A percentile compares a stretch with the other conserved stretches of the same genome.
Conservation (phyloP, 768 basidiomycete species). For the Tephrocybe sp. region DNA sequence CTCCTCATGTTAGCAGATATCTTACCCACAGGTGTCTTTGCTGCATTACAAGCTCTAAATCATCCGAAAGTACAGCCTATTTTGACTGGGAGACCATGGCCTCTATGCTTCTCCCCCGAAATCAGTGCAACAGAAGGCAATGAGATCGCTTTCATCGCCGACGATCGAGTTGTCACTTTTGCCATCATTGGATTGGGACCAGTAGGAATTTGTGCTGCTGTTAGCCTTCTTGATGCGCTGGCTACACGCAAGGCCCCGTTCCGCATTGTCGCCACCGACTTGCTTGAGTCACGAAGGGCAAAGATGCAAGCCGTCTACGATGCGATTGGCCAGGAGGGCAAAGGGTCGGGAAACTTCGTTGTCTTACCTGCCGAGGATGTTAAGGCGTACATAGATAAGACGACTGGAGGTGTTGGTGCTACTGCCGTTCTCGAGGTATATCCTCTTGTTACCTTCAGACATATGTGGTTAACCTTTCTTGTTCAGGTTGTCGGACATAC, state of each 20-base stretch:
- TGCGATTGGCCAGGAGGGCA: conserved; percentile 42
- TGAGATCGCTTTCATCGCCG: conserved; percentile 33
- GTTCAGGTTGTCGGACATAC: conserved; percentile 77
- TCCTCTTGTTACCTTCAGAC: no score
- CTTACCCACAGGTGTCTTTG: conserved; percentile 77
- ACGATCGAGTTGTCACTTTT: conserved; percentile 55
- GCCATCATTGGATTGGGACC: conserved; percentile 77
- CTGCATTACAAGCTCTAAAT: conserved; percentile 65
- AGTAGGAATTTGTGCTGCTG: conserved; percentile 68
- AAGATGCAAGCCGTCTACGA: conserved; percentile 60
- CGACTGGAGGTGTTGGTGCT: conserved; percentile 59
- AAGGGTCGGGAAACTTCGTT: conserved; percentile 46
- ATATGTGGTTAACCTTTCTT: not conserved
- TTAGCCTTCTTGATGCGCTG: conserved; percentile 63
- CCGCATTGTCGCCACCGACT: conserved; percentile 65
- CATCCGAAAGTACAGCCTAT: conserved; percentile 70
- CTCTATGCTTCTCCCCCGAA: conserved; percentile 37
- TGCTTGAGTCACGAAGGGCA: conserved; percentile 49
- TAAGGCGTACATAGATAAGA: conserved; percentile 43
- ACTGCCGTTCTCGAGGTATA: conserved; percentile 67
- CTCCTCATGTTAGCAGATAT: conserved; percentile 75
- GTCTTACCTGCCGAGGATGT: conserved; percentile 51
- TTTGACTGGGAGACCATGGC: conserved; percentile 59
- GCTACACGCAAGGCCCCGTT: conserved; percentile 42
- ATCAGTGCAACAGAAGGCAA: conserved; percentile 20